Base-by-base conservation (phyloP, 345 rosid species). In the Microcos paniculata region DNA sequence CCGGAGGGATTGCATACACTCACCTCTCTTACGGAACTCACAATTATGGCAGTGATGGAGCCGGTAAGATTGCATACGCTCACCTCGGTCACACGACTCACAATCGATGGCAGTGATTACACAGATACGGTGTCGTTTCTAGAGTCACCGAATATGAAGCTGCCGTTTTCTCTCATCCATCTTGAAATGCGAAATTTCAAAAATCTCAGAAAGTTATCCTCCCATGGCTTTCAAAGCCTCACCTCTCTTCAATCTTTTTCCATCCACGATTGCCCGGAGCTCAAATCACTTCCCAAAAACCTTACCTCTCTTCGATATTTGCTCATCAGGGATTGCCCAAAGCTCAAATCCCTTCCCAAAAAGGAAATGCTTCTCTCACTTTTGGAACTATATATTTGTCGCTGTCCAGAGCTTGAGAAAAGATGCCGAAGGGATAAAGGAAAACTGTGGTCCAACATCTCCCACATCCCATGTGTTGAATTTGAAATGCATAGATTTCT, bases 371-470 rank as follows among this genome's bases (percentile, higher is more conserved):
- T n/a, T n/a, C n/a, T n/a, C n/a, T n/a, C n/a, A n/a, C n/a, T 53
- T 21, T n/a, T 53, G 26, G 4, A 21, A 6, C 58, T 53, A 8
- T 0, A 0, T 2, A 53, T 53, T 53, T 0, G 0, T 2, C n/a
- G 0, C n/a, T 28, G 40, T 33, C 65, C 65, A 0, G 0, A 12
- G 65, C 38, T 61, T 2, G 14, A 28, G 40, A 26, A 61, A 28
- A 26, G 38, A n/a, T 61, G 19, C 65, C 2, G 4, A 33, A 61
- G 40, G 19, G n/a, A 28, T 5, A 58, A 11, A 58, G 35, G 63
- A n/a, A n/a, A n/a, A n/a, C n/a, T n/a, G n/a, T n/a, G n/a, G n/a
- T n/a, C n/a, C n/a, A n/a, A n/a, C n/a, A n/a, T n/a, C n/a, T n/a
- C n/a, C n/a, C n/a, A n/a, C n/a, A n/a, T n/a, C n/a, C n/a, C n/a